Evolutionary conservation across 78 protist species (phyloP), one percentile per base, ranked within the genome.

Genomic region (Dictyostelium firmibasis): DNA sequence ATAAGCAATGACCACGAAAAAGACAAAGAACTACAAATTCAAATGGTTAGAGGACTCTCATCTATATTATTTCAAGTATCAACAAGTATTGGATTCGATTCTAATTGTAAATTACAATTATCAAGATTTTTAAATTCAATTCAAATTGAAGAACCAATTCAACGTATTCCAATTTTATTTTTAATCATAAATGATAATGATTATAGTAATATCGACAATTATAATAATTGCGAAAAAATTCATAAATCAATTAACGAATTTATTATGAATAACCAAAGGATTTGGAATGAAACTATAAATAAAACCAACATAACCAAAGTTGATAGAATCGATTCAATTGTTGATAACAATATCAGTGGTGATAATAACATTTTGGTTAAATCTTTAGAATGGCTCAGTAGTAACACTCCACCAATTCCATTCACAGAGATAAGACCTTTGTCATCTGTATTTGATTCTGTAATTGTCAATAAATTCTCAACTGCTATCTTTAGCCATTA

Each of bases 381-480:
- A 11, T 67, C 35, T n/a, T 11, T 89, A 10, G 27, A 60, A 23
- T 81, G 79, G 82, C 35, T 81, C 14, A 8, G 75, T 27, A 25
- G 62, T 27, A 18, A 67, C 23, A 50, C 94, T 3, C 50, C 35
- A 4, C 70, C 81, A 16, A 69, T 89, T 20, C 82, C 72, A 16
- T 20, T 75, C 27, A 50, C 50, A 7, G 94, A 89, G 7, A 60
- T 81, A 1, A 62, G 76, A 33, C 84, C 84, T 20, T 23, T 89
- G 7, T 31, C 87, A 3, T 38, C 82, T 1, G 62, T 89, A 31
- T 23, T 89, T 11, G 94, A 81, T 5, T 36, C 27, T 0, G 67
- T 89, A 8, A 25, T 84, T 6, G 38, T 43, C 75, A 25, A 38
- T 4, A 41, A 64, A 47, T 31, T 69, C 14, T 36, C 33, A 23